A percentile compares a stretch with the other conserved stretches of the same genome.
Evolutionary conservation across 2,329 filamentous ascomycete genomes (phyloP).

Genomic region (Cercospora brassicicola): DNA sequence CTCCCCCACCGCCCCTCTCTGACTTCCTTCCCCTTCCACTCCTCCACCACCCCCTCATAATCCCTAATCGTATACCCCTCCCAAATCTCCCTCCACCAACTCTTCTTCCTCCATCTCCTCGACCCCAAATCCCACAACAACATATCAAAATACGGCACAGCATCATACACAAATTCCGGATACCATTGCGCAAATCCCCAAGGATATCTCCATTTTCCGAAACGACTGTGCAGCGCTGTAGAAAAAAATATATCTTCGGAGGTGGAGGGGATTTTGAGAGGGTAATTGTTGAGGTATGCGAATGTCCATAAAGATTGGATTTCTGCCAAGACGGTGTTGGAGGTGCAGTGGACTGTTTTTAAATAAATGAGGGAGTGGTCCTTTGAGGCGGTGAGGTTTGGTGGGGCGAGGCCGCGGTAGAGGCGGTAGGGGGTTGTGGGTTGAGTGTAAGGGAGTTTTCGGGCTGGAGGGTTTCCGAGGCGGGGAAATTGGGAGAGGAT

Average conservation of each 20-base stretch:
- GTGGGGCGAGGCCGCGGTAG: neutral
- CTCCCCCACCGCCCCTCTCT: neutral
- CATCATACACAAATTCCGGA: conserved; percentile 22
- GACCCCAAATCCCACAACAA: conserved; percentile 17
- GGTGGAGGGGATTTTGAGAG: neutral
- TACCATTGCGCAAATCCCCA: conserved; percentile 21
- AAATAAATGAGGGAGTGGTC: conserved; percentile 19
- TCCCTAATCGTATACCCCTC: conserved; percentile 21
- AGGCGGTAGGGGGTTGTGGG: neutral
- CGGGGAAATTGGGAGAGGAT: neutral
- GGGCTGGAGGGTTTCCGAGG: neutral
- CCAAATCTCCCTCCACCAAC: conserved; percentile 17
- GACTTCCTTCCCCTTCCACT: conserved; percentile 10
- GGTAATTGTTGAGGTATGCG: conserved; percentile 11
- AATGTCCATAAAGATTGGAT: conserved; percentile 18
- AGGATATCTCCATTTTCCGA: conserved; percentile 18
- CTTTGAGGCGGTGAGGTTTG: neutral
- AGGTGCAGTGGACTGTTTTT: conserved; percentile 21
- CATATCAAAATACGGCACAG: conserved; percentile 22
- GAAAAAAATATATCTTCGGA: conserved; percentile 11
- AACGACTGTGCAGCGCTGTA: conserved; percentile 13
- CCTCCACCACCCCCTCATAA: conserved; percentile 15
- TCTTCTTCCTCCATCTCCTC: conserved; percentile 16
- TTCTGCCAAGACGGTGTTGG: conserved; percentile 15
- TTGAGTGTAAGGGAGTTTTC: neutral